Evolutionary conservation across 1,284 basidiomycete species (phyloP).

Genomic region (Kwoniella shivajii): DNA sequence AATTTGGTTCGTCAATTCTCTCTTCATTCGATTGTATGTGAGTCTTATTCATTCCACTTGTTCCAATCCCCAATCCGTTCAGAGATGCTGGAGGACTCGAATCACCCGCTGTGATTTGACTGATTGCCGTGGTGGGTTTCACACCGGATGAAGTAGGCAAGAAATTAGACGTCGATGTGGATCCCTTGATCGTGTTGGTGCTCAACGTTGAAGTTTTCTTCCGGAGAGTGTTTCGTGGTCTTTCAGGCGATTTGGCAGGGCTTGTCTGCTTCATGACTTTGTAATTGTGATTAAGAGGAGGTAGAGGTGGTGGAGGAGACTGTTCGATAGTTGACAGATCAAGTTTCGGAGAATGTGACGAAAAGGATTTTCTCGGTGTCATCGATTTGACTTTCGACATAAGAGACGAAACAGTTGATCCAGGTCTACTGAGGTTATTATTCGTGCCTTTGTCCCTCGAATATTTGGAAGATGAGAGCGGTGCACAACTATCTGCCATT

Average conservation of each 20-base stretch:
- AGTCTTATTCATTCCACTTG: background rate
- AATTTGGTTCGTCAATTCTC: constrained; percentile 14
- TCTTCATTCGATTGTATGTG: no score
- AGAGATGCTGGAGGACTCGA: background rate
- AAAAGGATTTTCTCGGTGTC: constrained; percentile 13
- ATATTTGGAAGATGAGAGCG: constrained; percentile 8
- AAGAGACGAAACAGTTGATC: constrained; percentile 20
- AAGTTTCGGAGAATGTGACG: constrained; percentile 10
- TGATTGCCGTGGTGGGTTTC: constrained; percentile 26
- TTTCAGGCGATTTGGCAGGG: constrained; percentile 7
- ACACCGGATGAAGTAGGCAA: constrained; percentile 17
- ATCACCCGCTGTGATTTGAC: constrained; percentile 23
- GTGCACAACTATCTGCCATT: constrained; percentile 19
- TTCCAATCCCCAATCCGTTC: background rate
- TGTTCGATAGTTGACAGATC: constrained; percentile 21
- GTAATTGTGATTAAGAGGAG: background rate
- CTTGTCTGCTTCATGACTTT: background rate
- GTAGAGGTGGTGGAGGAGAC: constrained; percentile 16
- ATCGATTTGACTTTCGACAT: constrained; percentile 20
- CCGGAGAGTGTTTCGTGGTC: constrained; percentile 18
- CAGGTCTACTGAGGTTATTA: background rate
- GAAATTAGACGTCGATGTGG: constrained; percentile 5
- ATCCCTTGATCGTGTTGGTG: constrained; percentile 31
- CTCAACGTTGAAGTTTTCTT: constrained; percentile 33
- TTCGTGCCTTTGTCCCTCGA: background rate